phyloP scores from a whole-genome alignment of 805 yeast species.

The Danielia reshetovae region DNA sequence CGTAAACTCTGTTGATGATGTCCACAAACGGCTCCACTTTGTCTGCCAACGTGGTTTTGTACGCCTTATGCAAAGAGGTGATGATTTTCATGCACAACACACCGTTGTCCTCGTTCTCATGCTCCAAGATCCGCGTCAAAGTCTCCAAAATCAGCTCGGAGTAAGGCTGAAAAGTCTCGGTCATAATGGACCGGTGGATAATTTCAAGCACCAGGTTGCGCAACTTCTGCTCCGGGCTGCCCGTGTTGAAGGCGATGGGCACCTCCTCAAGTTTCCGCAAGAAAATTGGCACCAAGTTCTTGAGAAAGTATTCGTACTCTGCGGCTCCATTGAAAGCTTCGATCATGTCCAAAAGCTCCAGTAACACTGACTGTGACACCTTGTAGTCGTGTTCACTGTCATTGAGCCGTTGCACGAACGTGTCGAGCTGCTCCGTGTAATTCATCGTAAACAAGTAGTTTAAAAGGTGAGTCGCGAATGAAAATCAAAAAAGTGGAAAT shows the following conservation, averaged over 20 bases:
- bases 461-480: slow-evolving; percentile 1
- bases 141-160: slow-evolving; percentile 56
- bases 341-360: slow-evolving; percentile 81
- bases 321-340: slow-evolving; percentile 78
- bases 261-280: slow-evolving; percentile 57
- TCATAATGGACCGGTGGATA: slow-evolving; percentile 75
- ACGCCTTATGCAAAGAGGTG: slow-evolving; percentile 81
- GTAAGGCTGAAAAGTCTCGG: slow-evolving; percentile 73
- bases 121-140: slow-evolving; percentile 55
- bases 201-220: slow-evolving; percentile 75
- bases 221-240: slow-evolving; percentile 71
- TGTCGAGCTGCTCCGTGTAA: slow-evolving; percentile 56
- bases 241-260: slow-evolving; percentile 66
- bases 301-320: slow-evolving; percentile 76
- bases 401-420: slow-evolving; percentile 61
- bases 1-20: slow-evolving; percentile 70
- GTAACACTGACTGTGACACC: slow-evolving; percentile 61
- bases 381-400: slow-evolving; percentile 52
- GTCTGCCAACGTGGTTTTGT: slow-evolving; percentile 61
- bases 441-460: slow-evolving; percentile 30
- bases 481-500: slow-evolving; percentile 5
- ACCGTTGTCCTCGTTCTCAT: slow-evolving; percentile 95
- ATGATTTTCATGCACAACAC: slow-evolving; percentile 84
- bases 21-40: slow-evolving; percentile 78
- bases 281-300: slow-evolving; percentile 67